Evolutionary conservation across 805 yeast genomes (phyloP), one percentile per base, ranked within the genome.

Genomic region (Candida incommunis): DNA sequence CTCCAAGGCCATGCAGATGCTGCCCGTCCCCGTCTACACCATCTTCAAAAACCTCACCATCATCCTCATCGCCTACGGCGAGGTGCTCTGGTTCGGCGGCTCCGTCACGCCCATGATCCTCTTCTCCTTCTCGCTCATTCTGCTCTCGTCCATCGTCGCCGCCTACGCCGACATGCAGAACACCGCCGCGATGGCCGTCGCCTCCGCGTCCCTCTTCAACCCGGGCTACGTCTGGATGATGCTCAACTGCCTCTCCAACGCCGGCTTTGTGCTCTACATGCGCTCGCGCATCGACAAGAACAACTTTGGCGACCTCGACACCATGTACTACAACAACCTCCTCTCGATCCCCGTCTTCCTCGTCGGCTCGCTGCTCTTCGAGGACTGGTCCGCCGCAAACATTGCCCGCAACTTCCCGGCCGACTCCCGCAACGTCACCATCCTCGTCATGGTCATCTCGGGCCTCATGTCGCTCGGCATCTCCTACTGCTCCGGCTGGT

Each of bases 401-500:
- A 61, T 92, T 45, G 71, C 71, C 16, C 57, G 60, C 45, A 90
- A 88, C 74, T 85, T 92, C 78, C 94, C 94, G 35, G 69, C 71
- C 13, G 84, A 68, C 42, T 70, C 75, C 55, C 75, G 88, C 63
- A 65, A 69, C 51, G 73, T 90, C 40, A 75, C 85, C 47, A 72
- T 86, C 51, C 65, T 80, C 41, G 80, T 86, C 56, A 88, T 92
- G 95, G 58, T 92, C 51, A 75, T 90, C 61, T 85, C 96, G 29
- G 98, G 98, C 66, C 76, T 84, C 55, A 81, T 94, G 41, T 82
- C 96, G 25, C 95, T 92, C 45, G 96, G 95, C 70, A 92, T 92
- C 63, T 90, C 97, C 41, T 92, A 92, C 76, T 86, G 96, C 67
- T 87, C 97, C 11, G 98, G 96, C 50, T 92, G 98, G 98, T 92